Base-by-base conservation (phyloP, 2,329 filamentous ascomycete genomes). In the Xylariaceae sp. region DNA sequence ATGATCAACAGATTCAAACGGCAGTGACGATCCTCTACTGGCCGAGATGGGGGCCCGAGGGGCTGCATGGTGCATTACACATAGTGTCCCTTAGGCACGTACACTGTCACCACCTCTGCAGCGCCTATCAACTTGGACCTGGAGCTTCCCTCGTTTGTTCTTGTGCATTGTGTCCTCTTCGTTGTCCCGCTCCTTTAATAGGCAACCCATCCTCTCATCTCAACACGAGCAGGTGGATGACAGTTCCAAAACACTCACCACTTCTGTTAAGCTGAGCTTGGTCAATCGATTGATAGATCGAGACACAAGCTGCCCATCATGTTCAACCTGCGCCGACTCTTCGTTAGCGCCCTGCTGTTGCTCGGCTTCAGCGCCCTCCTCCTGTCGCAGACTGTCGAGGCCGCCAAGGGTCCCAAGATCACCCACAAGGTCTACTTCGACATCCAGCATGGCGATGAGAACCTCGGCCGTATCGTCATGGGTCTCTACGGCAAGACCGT, bases 371-470 rank as follows among this genome's bases (percentile, higher is more conserved):
- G 63, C 58, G 53, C 57, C 17, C 48, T 63, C 34, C 45, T 64
- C 45, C 52, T 96, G 73, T 82, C 88, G 67, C 87, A 91, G 76
- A 83, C 85, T 39, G 86, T 84, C 61, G 85, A 89, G 68, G 89
- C 89, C 57, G 80, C 80, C 66, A 91, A 93, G 80, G 93, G 94
- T 51, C 93, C 91, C 64, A 95, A 94, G 86, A 93, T 97, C 80
- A 97, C 92, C 70, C 82, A 90, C 82, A 96, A 96, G 86, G 91
- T 94, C 77, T 94, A 85, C 82, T 93, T 95, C 75, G 90, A 94
- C 76, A 87, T 95, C 67, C 77, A 82, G 70, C 86, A 91, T 71
- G 90, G 88, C 71, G 90, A 90, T 65, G 80, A 91, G 76, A 74
- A 82, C 52, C 72, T 93, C 48, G 90, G 90, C 62, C 85, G 88